Conservation (phyloP, 305 asterid species). For the Fraxinus greggii region DNA sequence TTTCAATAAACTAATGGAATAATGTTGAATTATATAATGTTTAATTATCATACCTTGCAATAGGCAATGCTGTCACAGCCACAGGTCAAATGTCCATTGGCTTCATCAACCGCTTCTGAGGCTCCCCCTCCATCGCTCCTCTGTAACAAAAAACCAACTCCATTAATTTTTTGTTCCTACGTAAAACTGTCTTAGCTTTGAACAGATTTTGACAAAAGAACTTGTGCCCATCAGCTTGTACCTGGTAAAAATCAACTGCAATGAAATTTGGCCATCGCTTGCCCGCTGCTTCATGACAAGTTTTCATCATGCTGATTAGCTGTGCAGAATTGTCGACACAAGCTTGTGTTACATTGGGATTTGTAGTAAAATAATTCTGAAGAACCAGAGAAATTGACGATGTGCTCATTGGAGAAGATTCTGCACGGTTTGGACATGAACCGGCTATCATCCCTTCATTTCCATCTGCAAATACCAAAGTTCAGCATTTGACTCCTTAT, state of each 20-base stretch:
- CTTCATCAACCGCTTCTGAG: slow-evolving; percentile 82
- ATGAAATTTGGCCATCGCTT: slow-evolving; percentile 89
- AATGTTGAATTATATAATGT: neutral
- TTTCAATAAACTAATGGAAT: neutral
- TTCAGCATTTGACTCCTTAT: neutral
- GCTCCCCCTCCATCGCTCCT: slow-evolving; percentile 93
- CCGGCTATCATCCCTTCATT: slow-evolving; percentile 57
- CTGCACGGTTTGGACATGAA: slow-evolving; percentile 69
- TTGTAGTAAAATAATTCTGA: slow-evolving; percentile 63
- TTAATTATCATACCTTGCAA: slow-evolving; percentile 54
- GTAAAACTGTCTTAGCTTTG: neutral
- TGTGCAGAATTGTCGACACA: slow-evolving; percentile 72
- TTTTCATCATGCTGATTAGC: slow-evolving; percentile 48
- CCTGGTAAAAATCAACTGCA: slow-evolving; percentile 81
- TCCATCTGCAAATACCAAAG: slow-evolving; percentile 62
- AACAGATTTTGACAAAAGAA: neutral
- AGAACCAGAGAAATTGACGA: slow-evolving; percentile 58
- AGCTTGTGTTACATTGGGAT: slow-evolving; percentile 53
- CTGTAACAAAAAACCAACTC: slow-evolving; percentile 34
- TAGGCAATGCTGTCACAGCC: slow-evolving; percentile 86
- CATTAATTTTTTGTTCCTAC: neutral
- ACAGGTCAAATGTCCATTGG: slow-evolving; percentile 80
- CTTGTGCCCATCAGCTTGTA: slow-evolving; percentile 11
- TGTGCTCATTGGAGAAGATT: slow-evolving; percentile 65
- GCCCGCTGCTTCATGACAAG: slow-evolving; percentile 62